These are phyloP conservation scores for Kodamaea plutei DNA, from an alignment of 1,139 yeast genomes.

Conservation along the genomic window DNA sequence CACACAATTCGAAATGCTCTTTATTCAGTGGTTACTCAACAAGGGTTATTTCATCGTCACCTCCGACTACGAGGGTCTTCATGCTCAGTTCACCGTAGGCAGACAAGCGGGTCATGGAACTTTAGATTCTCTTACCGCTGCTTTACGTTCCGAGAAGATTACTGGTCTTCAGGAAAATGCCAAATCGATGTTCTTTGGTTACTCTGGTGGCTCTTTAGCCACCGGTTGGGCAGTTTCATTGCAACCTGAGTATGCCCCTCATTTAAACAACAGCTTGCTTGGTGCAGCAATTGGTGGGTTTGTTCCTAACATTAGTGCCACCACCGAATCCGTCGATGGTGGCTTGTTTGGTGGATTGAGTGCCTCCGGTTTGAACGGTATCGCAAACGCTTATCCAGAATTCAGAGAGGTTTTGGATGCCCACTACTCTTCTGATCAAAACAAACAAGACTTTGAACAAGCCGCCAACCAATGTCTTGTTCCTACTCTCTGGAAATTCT, in stretches of 20 bases:
- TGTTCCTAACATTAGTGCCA: slow-evolving; percentile 21
- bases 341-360: slow-evolving; percentile 24
- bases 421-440: slow-evolving; percentile 2
- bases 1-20: slow-evolving; percentile 21
- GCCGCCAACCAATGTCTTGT: slow-evolving; percentile 8
- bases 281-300: slow-evolving; percentile 37
- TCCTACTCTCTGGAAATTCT: slow-evolving; percentile 8
- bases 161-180: slow-evolving; percentile 24
- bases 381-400: slow-evolving; percentile 25
- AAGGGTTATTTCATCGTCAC: slow-evolving; percentile 30
- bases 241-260: slow-evolving; percentile 31
- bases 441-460: slow-evolving; percentile 2
- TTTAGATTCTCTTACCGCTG: slow-evolving; percentile 27
- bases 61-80: slow-evolving; percentile 33
- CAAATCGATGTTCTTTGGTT: slow-evolving; percentile 29
- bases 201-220: slow-evolving; percentile 35
- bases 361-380: slow-evolving; percentile 24
- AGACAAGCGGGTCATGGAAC: slow-evolving; percentile 25
- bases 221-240: slow-evolving; percentile 36
- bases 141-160: slow-evolving; percentile 17
- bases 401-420: not conserved
- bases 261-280: slow-evolving; percentile 19
- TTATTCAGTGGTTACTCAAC: slow-evolving; percentile 15
- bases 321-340: slow-evolving; percentile 21
- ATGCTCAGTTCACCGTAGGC: slow-evolving; percentile 27